A percentile compares a stretch with the other conserved stretches of the same genome.
Conservation (phyloP, 371 early-diverging fungal genomes). For the Mortierella sp. region DNA sequence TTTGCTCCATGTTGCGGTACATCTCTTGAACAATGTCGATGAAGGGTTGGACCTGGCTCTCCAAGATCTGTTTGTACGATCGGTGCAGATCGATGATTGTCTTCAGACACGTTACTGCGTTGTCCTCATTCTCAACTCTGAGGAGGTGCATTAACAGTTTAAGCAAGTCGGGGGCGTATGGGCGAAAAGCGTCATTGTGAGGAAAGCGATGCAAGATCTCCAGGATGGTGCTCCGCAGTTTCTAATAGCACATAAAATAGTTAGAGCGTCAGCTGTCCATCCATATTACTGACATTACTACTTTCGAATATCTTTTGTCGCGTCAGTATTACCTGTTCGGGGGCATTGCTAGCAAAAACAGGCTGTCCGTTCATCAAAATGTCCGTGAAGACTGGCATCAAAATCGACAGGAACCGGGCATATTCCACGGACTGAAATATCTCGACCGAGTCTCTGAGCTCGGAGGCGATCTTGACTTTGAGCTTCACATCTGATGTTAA, state of each 20-base stretch:
- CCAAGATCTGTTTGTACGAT: constrained; percentile 81
- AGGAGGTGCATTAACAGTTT: constrained; percentile 82
- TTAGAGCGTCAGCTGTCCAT: neutral
- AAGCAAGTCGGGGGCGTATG: constrained; percentile 69
- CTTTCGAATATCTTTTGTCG: no score
- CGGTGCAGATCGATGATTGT: constrained; percentile 95
- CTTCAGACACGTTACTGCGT: constrained; percentile 91
- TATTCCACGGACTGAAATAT: constrained; percentile 88
- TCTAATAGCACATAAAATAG: constrained; percentile 75
- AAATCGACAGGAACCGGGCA: constrained; percentile 76
- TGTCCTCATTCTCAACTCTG: constrained; percentile 95
- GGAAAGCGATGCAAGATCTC: constrained; percentile 95
- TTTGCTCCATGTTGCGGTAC: constrained; percentile 90
- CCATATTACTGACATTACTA: no score
- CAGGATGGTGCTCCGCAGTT: constrained; percentile 89
- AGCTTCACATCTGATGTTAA: constrained; percentile 63
- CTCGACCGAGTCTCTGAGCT: constrained; percentile 93
- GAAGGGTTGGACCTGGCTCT: constrained; percentile 90
- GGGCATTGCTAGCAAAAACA: constrained; percentile 82
- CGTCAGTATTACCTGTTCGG: constrained; percentile 78
- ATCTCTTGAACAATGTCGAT: constrained; percentile 93
- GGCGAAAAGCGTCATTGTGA: constrained; percentile 81
- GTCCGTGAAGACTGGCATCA: constrained; percentile 87
- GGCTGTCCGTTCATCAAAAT: constrained; percentile 83
- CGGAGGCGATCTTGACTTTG: constrained; percentile 87